Evolutionary conservation across 2,329 filamentous ascomycete genomes (phyloP), one percentile per base, ranked within the genome.

Genomic region (Cytospora chrysosperma): DNA sequence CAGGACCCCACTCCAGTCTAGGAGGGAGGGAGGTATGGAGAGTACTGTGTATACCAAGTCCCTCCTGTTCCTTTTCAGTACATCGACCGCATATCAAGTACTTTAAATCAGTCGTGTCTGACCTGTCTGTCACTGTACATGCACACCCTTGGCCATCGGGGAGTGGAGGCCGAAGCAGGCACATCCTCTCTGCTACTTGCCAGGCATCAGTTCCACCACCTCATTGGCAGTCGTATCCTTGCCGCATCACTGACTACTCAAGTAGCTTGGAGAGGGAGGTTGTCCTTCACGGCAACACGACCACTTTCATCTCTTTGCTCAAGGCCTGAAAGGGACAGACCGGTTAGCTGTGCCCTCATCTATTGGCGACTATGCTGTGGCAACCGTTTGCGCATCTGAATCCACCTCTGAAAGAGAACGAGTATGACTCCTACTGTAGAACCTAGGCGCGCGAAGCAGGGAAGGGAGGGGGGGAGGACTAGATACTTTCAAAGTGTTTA

Each of bases 1-100:
- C n/a, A 47, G 43, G n/a, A 21, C 9, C 43, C n/a, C 43, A 47
- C n/a, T 24, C 8, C 13, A 47, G 17, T 10, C 15, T 8, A 17
- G 10, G 40, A n/a, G 37, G 12, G 43, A 13, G 21, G 43, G n/a
- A 12, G n/a, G 7, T 24, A 21, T 7, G 40, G 40, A 43, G 19
- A 37, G n/a, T n/a, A 47, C n/a, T 21, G 40, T 47, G 40, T 47
- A 47, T 21, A 21, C 40, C 43, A 47, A 3, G 43, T 24, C n/a
- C n/a, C 43, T 47, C 13, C 8, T 6, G 1, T 24, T 5, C 43
- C 10, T 10, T 47, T 10, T 24, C 10, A 19, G n/a, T 28, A 37
- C 26, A 27, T 50, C 55, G 50, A 60, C 26, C 49, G 58, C 49
- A 60, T 26, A 43, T 13, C 4, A 59, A 24, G 12, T 60, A 30